These are phyloP conservation scores for Limnanthes douglasii DNA, from an alignment of 345 rosid genomes.

Conservation along the genomic window DNA sequence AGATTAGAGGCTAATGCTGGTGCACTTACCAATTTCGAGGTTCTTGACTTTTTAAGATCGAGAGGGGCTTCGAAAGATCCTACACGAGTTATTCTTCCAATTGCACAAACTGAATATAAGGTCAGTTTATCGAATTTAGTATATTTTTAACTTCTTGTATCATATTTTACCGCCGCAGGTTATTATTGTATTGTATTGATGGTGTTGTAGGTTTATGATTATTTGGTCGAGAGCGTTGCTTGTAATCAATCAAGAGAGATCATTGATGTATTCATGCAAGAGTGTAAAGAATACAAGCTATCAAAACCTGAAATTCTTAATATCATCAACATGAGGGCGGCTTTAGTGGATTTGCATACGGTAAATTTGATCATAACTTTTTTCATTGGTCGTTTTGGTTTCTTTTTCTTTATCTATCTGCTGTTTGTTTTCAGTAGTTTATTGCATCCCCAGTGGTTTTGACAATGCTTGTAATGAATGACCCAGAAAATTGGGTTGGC, in stretches of 20 bases:
- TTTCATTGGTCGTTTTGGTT: too few relatives aligned
- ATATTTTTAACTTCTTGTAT: background rate
- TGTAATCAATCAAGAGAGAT: conserved; percentile 44
- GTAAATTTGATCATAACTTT: too few relatives aligned
- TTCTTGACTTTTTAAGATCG: conserved; percentile 43
- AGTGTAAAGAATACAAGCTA: conserved; percentile 38
- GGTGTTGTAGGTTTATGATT: conserved; percentile 56
- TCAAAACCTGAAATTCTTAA: conserved; percentile 77
- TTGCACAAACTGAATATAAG: conserved; percentile 58
- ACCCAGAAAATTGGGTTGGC: too few relatives aligned
- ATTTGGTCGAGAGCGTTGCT: conserved; percentile 39
- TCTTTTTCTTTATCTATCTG: too few relatives aligned
- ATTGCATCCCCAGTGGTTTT: too few relatives aligned
- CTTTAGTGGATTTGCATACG: conserved; percentile 34
- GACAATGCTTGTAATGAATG: too few relatives aligned
- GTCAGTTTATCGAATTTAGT: conserved; percentile 9
- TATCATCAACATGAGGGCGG: conserved; percentile 47
- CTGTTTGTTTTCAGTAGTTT: too few relatives aligned
- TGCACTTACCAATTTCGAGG: conserved; percentile 61
- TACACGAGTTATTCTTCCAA: conserved; percentile 45
- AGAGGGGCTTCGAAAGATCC: conserved; percentile 64
- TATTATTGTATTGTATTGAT: background rate
- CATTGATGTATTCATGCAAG: conserved; percentile 28
- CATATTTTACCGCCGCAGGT: background rate
- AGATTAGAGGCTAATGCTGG: conserved; percentile 67